These are phyloP conservation scores for Quaeritorhiza haematococci DNA, from an alignment of 371 early-diverging fungal species.

Conservation along the genomic window DNA sequence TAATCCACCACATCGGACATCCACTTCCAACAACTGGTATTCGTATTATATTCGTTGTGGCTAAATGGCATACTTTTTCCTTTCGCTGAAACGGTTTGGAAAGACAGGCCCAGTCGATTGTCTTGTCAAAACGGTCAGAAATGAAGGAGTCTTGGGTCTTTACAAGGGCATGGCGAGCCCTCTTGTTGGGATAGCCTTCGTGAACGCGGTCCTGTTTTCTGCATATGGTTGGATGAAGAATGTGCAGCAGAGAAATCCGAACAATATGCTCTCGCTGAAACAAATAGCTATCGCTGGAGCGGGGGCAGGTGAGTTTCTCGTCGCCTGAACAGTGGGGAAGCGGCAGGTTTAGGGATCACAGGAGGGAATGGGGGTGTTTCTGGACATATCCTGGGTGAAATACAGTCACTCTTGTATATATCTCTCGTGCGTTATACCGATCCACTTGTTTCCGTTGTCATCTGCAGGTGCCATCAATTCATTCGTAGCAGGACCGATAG, in stretches of 20 bases:
- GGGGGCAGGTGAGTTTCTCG: background rate
- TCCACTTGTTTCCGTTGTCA: too few relatives aligned
- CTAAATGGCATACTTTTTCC: background rate
- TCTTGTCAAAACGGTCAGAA: slow-evolving; percentile 54
- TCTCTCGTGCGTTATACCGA: too few relatives aligned
- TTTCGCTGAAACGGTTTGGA: too few relatives aligned
- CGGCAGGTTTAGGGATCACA: too few relatives aligned
- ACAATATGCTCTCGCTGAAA: background rate
- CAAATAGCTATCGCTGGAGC: background rate
- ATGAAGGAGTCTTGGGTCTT: slow-evolving; percentile 75
- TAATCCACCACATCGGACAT: too few relatives aligned
- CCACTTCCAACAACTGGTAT: too few relatives aligned
- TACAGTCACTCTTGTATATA: too few relatives aligned
- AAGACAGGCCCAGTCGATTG: slow-evolving; percentile 87
- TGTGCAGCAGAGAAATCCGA: too few relatives aligned
- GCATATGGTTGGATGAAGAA: slow-evolving; percentile 13
- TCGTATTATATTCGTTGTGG: background rate
- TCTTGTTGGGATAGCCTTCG: slow-evolving; percentile 4
- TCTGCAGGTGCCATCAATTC: slow-evolving; percentile 59
- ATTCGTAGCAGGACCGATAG: slow-evolving; percentile 73
- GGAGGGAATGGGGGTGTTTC: too few relatives aligned
- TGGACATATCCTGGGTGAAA: too few relatives aligned
- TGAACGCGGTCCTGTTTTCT: slow-evolving; percentile 9
- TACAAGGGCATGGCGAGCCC: slow-evolving; percentile 61
- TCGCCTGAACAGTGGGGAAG: too few relatives aligned